Evolutionary conservation across 2,329 filamentous ascomycete genomes (phyloP), one percentile per base, ranked within the genome.

Genomic region (Talaromyces sp.): DNA sequence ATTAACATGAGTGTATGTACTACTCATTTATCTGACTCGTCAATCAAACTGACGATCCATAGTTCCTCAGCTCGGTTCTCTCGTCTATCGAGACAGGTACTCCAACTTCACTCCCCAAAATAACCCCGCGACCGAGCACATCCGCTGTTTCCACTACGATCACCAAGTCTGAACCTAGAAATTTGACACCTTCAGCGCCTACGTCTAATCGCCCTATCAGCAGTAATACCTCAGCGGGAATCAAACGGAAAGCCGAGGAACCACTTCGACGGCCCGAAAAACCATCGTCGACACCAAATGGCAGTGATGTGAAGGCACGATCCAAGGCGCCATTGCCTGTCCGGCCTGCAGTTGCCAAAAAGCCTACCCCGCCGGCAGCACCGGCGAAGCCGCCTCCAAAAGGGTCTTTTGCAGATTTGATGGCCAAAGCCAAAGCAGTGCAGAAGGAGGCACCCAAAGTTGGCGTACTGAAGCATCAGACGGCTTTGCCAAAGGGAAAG

Each of bases 321-420:
- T 62, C 37, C 31, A 76, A 71, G 16, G 68, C 71, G 16, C 63
- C 68, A 22, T 37, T 63, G 19, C 73, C 63, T 62, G 67, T 60
- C 56, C 52, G 71, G 27, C 61, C 68, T 45, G 37, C 66, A 10
- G 61, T 68, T 41, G 49, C 66, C 1, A 60, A 63, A 14, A 73
- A 72, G 35, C 47, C 67, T 14, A 58, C 66, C 11, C 61, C 72
- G 14, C 57, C 66, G 27, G 54, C 66, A 16, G 65, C 68, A 19
- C 73, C 73, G 11, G 73, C 75, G 27, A 81, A 80, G 62, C 75
- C 83, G 4, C 83, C 84, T 6, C 85, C 85, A 66, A 85, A 84
- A 70, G 84, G 85, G 33, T 86, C 84, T 1, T 89, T 84, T 73
- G 83, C 85, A 50, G 86, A 86, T 59, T 80, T 88, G 50, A 81